A percentile compares a stretch with the other conserved stretches of the same genome.
These are phyloP conservation scores for Jatropha podagrica DNA, from an alignment of 441 rosid genomes.

Conservation along the genomic window DNA sequence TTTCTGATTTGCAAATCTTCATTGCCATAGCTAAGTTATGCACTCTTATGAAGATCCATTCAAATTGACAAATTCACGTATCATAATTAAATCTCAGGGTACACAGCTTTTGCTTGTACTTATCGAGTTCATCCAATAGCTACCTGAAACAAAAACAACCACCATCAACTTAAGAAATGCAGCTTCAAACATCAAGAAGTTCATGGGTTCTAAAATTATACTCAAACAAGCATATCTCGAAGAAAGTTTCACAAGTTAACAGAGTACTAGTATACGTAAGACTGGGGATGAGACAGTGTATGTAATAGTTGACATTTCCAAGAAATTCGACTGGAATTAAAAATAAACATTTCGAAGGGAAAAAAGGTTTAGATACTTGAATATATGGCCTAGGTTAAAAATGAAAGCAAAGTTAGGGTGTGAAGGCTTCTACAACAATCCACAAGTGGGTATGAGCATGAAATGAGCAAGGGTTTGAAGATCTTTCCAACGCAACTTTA, in stretches of 20 bases:
- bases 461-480: too few relatives aligned
- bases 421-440: too few relatives aligned
- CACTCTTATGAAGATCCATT: neutral
- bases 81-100: neutral
- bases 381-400: neutral
- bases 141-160: conserved; percentile 3
- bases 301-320: neutral
- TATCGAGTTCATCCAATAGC: conserved; percentile 8
- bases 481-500: too few relatives aligned
- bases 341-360: too few relatives aligned
- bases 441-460: too few relatives aligned
- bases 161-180: neutral
- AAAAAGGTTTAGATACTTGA: too few relatives aligned
- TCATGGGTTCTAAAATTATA: neutral
- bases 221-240: too few relatives aligned
- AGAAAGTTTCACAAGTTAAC: too few relatives aligned
- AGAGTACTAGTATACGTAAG: too few relatives aligned
- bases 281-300: neutral
- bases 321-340: neutral
- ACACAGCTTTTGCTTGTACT: neutral
- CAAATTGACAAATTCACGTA: neutral
- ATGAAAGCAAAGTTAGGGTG: too few relatives aligned
- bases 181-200: neutral
- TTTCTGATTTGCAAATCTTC: neutral
- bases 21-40: neutral